Evolutionary conservation across 257 asterid species (phyloP), one percentile per base, ranked within the genome.

Genomic region (Jacaranda copaia): DNA sequence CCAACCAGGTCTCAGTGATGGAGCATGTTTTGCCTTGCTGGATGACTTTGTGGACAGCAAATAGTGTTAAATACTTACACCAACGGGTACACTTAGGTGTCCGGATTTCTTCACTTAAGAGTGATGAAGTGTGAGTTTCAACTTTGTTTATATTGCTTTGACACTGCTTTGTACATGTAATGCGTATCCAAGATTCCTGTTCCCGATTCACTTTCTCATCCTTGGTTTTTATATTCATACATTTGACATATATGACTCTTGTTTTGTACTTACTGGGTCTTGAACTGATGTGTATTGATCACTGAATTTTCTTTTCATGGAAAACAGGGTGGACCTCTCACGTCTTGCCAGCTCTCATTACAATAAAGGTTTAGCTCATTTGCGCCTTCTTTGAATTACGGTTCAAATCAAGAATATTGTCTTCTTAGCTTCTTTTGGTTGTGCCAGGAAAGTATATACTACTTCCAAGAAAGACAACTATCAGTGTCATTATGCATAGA

Each of bases 21-120:
- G 99, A 95, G 84, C 96, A 85, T 81, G 90, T 95, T 79, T 88
- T 95, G 74, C 99, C 99, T 13, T 73, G 79, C 85, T 90, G 92
- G 98, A 84, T 88, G 88, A 85, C 85, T 77, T 84, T 87, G 2
- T 91, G 90, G 92, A 81, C 86, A 76, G 63, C 74, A 75, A 89
- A 78, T 77, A 67, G 77, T 68, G 81, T 52, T 72, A 81, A 82
- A 35, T 65, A 75, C 72, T 72, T 87, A 80, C 86, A 92, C 85
- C 79, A 80, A 77, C 81, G 84, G 75, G 85, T 91, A 68, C 78
- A 68, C 68, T 82, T 93, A 82, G 98, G 94, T 73, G 89, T 88
- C 77, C 85, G 96, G 77, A 80, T 91, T 77, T 90, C 97, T 82
- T 87, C 92, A 62, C 89, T 95, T 73, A 81, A 77, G 61, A 57